These are phyloP conservation scores for Alternaria postmessia DNA, from an alignment of 2,329 filamentous ascomycete species.

Conservation along the genomic window DNA sequence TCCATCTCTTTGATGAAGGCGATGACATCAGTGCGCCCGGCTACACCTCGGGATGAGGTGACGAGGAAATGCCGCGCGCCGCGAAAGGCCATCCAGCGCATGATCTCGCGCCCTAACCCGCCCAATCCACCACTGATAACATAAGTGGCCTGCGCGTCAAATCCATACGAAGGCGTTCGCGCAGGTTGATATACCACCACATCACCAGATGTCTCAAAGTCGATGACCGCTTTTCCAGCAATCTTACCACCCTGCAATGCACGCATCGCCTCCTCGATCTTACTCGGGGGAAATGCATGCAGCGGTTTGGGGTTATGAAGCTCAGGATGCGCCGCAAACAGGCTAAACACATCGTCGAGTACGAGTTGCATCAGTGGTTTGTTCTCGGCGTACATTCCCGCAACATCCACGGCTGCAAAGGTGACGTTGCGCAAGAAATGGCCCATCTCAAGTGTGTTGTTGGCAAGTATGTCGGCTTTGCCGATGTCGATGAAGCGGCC, in stretches of 20 bases:
- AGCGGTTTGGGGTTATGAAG: slow-evolving; percentile 5
- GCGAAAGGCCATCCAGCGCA: slow-evolving; percentile 34
- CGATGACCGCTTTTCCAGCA: slow-evolving; percentile 53
- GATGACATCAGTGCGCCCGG: slow-evolving; percentile 18
- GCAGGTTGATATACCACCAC: slow-evolving; percentile 10
- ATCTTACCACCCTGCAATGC: slow-evolving; percentile 44
- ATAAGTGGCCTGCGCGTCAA: slow-evolving; percentile 26
- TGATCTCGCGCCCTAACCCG: slow-evolving; percentile 39
- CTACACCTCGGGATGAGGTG: slow-evolving; percentile 29
- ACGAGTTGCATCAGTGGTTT: slow-evolving; percentile 15
- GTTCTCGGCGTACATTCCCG: slow-evolving; percentile 5
- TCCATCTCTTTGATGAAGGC: slow-evolving; percentile 25
- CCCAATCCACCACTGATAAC: slow-evolving; percentile 40
- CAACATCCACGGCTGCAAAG: slow-evolving; percentile 14
- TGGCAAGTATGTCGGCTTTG: slow-evolving; percentile 23
- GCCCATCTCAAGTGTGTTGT: slow-evolving; percentile 22
- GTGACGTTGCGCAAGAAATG: slow-evolving; percentile 20
- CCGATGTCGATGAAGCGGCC: slow-evolving; percentile 44
- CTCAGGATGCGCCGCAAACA: slow-evolving; percentile 4
- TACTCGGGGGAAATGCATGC: slow-evolving; percentile 12
- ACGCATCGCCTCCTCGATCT: slow-evolving; percentile 21
- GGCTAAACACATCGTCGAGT: slow-evolving; percentile 9
- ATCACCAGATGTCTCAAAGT: slow-evolving; percentile 26
- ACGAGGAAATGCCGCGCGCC: slow-evolving; percentile 38
- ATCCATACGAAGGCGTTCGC: slow-evolving; percentile 6